Evolutionary conservation across 2,329 filamentous ascomycete genomes (phyloP), one percentile per base, ranked within the genome.

Genomic region (Polytolypa hystricis): DNA sequence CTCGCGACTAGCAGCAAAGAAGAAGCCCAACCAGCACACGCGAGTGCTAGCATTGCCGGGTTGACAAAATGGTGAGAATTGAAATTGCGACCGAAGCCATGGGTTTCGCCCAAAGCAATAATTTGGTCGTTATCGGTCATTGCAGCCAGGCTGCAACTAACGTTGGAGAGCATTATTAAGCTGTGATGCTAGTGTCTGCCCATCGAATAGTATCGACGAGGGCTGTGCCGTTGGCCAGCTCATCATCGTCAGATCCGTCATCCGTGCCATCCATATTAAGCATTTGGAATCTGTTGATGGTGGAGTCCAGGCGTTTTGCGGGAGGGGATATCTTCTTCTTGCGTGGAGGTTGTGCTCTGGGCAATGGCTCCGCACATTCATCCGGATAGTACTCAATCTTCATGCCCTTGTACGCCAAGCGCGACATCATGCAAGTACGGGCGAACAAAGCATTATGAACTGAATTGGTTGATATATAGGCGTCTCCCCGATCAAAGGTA

Each of bases 391-490:
- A 89, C 10, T 79, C 74, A 46, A 93, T 80, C 43, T 70, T 77
- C 41, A 70, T 75, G 15, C 73, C 69, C 51, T 79, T 84, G 62
- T 91, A 93, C 19, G 69, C 70, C 10, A 72, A 74, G 39, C 60
- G 56, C 38, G 61, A 67, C 72, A 81, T 78, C 79, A 93, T 82
- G 61, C 84, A 91, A 7, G 74, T 82, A 12, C 75, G 73, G 6
- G 84, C 83, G 57, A 79, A 84, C 35, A 84, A 69, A 8, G 84
- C 81, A 43, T 81, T 79, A 50, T 80, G 71, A 7, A 93, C 70
- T 0, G 83, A 85, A 55, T 87, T 93, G 5, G 79, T 84, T 38
- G 73, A 77, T 45, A 93, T 75, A 54, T 74, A 74, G 40, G 73
- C 80, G 54, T 77, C 73, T 3, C 67, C 67, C 12, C 67, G 63